Evolutionary conservation across 2,329 filamentous ascomycete species (phyloP), one percentile per base, ranked within the genome.

Genomic region (Stachybotrys chlorohalonatus): DNA sequence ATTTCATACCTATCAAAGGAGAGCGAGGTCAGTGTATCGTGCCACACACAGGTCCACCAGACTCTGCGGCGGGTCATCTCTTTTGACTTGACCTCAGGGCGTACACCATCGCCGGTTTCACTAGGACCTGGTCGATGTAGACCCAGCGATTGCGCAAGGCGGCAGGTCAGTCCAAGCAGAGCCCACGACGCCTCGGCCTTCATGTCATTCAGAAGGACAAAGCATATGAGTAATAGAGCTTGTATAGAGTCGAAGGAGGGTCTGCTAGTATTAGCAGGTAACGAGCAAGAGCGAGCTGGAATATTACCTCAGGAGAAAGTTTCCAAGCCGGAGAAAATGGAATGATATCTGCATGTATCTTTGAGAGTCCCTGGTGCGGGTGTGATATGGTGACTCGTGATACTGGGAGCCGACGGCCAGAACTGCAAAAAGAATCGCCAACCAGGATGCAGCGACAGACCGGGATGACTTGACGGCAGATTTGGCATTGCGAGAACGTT

Each of bases 101-200:
- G 68, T 7, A 64, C 67, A 46, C 63, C 71, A n/a, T 78, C 78
- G 2, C 70, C 68, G 31, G 69, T 70, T n/a, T 81, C 78, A 16
- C 71, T 67, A 1, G 70, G 66, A 11, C 70, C 73, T 24, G 73
- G 66, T 7, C 79, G 73, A 62, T 86, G 83, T 11, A 86, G 70
- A 5, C 83, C 83, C 1, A 86, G 71, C 0, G 83, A 85, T 63
- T 86, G 82, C 0, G 83, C 83, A n/a, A 86, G 73, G 31, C 83
- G 77, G 57, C 82, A 85, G 0, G 83, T 85, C 49, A 86, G 75
- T 1, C 83, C 83, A 52, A 84, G 76, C 53, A 86, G 66, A 0
- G 83, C 83, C 83, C 83, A 86, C 0, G 83, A 85, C 0, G 82
- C 83, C 62, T 86, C 83, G 1, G 83, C 83, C 62, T 86, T 86